Percentiles rank a stretch among this genome's conserved stretches.
phyloP scores from a whole-genome alignment of 108 stramenopile species.

The Schizochytrium sp. region DNA sequence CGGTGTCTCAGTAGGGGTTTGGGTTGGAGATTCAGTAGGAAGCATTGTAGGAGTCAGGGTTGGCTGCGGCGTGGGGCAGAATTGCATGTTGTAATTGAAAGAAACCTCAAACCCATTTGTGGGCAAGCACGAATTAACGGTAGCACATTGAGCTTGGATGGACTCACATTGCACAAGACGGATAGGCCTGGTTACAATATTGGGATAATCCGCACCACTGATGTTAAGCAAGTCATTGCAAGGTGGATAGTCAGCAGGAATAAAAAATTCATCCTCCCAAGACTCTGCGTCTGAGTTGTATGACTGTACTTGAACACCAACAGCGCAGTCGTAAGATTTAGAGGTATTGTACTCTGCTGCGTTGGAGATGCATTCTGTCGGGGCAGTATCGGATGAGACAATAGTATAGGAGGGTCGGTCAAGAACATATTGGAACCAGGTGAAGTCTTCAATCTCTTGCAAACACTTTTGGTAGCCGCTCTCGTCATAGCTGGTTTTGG shows the following conservation, averaged over 20 bases:
- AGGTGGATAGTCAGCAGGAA: neutral
- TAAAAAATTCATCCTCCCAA: constrained; percentile 45
- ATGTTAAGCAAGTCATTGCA: constrained; percentile 8
- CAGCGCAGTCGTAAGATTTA: neutral
- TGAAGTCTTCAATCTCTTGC: constrained; percentile 9
- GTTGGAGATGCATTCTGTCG: neutral
- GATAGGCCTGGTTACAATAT: neutral
- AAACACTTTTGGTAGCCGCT: neutral
- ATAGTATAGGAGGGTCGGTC: neutral
- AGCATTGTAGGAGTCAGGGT: neutral
- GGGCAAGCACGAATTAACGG: neutral
- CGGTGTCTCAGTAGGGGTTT: neutral
- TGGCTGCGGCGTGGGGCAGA: neutral
- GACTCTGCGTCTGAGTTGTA: neutral
- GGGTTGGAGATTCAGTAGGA: constrained; percentile 10
- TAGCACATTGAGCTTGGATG: neutral
- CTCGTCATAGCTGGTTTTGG: neutral
- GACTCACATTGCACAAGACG: constrained; percentile 33
- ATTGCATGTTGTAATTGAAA: neutral
- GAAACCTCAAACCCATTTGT: neutral
- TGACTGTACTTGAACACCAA: constrained; percentile 20
- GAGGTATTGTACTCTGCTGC: neutral
- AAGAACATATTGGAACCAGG: constrained; percentile 3
- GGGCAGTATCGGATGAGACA: neutral
- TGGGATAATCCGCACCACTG: constrained; percentile 35